These are phyloP conservation scores for Aspergillus clavatus DNA, from an alignment of 2,329 filamentous ascomycete genomes.

Conservation along the genomic window DNA sequence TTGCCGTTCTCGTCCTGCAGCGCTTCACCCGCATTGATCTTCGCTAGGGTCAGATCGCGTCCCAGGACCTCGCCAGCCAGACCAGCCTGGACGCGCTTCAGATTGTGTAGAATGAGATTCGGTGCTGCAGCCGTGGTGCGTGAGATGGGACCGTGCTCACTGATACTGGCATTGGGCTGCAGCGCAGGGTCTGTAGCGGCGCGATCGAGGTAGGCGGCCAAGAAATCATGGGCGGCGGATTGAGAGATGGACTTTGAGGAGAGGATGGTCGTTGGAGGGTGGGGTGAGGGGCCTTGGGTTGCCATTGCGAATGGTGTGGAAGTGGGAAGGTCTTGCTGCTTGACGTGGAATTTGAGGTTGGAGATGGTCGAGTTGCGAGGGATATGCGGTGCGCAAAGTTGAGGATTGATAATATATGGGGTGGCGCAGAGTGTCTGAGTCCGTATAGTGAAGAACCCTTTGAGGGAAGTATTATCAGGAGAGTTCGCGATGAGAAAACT, in stretches of 20 bases:
- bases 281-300: conserved; percentile 31
- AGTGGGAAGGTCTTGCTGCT: neutral
- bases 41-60: conserved; percentile 37
- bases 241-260: conserved; percentile 33
- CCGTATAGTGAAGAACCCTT: no score
- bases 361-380: neutral
- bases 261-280: conserved; percentile 37
- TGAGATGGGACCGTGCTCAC: conserved; percentile 40
- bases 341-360: no score
- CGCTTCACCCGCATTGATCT: conserved; percentile 31
- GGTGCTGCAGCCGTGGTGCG: conserved; percentile 38
- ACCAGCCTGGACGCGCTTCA: conserved; percentile 43
- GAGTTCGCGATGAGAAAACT: no score
- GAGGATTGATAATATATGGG: no score
- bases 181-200: conserved; percentile 39
- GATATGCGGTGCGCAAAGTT: neutral
- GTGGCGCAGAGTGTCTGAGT: no score
- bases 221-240: conserved; percentile 38
- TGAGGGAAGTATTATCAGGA: no score
- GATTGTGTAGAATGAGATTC: conserved; percentile 42
- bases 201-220: conserved; percentile 41
- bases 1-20: conserved; percentile 19
- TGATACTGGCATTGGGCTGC: conserved; percentile 43
- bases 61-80: conserved; percentile 40
- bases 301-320: conserved; percentile 25